Percentiles rank a stretch among this genome's conserved stretches.
phyloP scores from a whole-genome alignment of 2,329 filamentous ascomycete genomes.

The Hypoxylon sp. region DNA sequence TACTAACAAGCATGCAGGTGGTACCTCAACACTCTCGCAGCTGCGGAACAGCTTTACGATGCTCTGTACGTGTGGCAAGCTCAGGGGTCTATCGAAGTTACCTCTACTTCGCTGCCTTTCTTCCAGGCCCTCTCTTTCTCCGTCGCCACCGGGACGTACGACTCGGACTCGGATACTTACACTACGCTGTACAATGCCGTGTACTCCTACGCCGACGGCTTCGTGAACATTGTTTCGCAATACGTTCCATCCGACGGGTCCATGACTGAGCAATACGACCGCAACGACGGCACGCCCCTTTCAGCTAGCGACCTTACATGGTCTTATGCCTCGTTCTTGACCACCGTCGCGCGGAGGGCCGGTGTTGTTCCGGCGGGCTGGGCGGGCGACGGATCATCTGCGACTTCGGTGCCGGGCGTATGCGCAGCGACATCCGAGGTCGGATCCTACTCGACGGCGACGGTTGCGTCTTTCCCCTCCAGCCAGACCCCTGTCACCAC shows the following conservation, averaged over 20 bases:
- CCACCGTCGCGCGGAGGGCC: slow-evolving; percentile 64
- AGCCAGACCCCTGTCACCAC: slow-evolving; percentile 55
- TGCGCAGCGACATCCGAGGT: slow-evolving; percentile 57
- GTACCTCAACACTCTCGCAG: slow-evolving; percentile 79
- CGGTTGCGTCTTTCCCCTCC: slow-evolving; percentile 58
- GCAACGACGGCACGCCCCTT: slow-evolving; percentile 59
- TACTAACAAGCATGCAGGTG: slow-evolving; percentile 54
- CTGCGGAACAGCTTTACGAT: slow-evolving; percentile 82
- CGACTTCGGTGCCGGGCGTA: slow-evolving; percentile 56
- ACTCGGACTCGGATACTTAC: slow-evolving; percentile 56
- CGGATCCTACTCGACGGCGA: slow-evolving; percentile 61
- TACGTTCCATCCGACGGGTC: slow-evolving; percentile 71
- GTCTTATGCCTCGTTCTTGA: slow-evolving; percentile 62
- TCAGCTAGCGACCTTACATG: slow-evolving; percentile 68
- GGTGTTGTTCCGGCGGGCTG: slow-evolving; percentile 65
- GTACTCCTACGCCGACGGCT: slow-evolving; percentile 66
- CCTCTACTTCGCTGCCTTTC: slow-evolving; percentile 71
- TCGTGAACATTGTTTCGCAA: slow-evolving; percentile 66
- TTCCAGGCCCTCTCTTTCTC: slow-evolving; percentile 71
- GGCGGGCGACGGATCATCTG: slow-evolving; percentile 52
- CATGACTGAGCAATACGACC: slow-evolving; percentile 72
- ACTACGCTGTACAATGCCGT: slow-evolving; percentile 64
- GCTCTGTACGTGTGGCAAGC: slow-evolving; percentile 75
- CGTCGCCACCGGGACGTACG: slow-evolving; percentile 69
- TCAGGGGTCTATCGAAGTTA: slow-evolving; percentile 69